Evolutionary conservation across 2,329 filamentous ascomycete species (phyloP).

Genomic region (Rutstroemia sp.): DNA sequence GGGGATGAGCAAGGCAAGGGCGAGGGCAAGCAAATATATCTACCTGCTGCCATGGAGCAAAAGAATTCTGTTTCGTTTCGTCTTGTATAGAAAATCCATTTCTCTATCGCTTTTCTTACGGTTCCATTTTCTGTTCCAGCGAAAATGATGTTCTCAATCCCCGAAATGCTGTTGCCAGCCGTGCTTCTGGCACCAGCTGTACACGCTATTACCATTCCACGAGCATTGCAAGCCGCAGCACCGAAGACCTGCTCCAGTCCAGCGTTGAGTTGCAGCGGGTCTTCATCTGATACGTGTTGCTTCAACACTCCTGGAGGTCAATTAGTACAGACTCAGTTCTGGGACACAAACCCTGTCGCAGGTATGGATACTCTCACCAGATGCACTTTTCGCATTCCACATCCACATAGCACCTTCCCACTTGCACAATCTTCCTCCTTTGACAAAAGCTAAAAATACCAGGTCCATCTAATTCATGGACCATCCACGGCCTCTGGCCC

Average conservation of each 20-base stretch:
- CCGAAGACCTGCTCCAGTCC: constrained; percentile 24
- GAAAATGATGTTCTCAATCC: constrained; percentile 1
- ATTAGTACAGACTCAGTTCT: constrained; percentile 69
- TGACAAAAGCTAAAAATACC: background rate
- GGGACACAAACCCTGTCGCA: constrained; percentile 58
- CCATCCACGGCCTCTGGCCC: constrained; percentile 61
- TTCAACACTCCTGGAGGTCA: constrained; percentile 67
- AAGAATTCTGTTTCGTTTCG: background rate
- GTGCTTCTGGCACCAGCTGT: constrained; percentile 5
- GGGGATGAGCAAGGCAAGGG: background rate
- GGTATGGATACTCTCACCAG: background rate
- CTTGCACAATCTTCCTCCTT: too few relatives aligned
- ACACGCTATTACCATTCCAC: background rate
- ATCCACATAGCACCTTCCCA: too few relatives aligned
- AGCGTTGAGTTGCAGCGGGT: constrained; percentile 43
- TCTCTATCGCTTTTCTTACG: background rate
- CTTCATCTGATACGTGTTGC: constrained; percentile 59
- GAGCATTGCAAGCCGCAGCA: constrained; percentile 16
- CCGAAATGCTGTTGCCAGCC: constrained; percentile 1
- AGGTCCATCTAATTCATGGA: constrained; percentile 58
- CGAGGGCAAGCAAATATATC: background rate
- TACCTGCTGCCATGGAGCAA: background rate
- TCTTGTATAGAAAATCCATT: background rate
- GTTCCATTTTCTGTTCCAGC: background rate
- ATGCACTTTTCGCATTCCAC: background rate